phyloP scores from a whole-genome alignment of 257 asterid genomes.

The Thymus mandschuricus region DNA sequence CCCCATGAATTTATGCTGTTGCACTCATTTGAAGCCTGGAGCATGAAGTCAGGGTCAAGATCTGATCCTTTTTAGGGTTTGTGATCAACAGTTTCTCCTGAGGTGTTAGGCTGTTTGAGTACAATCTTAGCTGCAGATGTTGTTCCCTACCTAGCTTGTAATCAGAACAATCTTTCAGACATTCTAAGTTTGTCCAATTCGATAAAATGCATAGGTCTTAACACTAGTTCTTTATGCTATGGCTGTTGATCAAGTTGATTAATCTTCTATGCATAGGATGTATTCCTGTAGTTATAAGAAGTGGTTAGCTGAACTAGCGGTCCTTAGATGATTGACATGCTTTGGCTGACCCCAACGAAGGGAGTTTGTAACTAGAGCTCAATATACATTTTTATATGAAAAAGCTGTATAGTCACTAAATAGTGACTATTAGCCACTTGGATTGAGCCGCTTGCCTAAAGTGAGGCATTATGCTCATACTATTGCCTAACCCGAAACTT shows the following conservation, averaged over 20 bases:
- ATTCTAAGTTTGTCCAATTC: not conserved
- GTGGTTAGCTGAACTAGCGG: not conserved
- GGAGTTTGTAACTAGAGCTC: conserved; percentile 9
- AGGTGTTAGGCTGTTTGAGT: conserved; percentile 5
- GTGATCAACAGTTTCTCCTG: not conserved
- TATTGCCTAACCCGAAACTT: conserved; percentile 11
- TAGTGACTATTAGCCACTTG: conserved; percentile 13
- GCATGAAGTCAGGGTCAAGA: conserved; percentile 16
- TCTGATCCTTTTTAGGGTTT: conserved; percentile 4
- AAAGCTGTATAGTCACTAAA: not conserved
- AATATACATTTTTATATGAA: not conserved
- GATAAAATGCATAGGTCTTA: not conserved
- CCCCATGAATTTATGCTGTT: conserved; percentile 1
- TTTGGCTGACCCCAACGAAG: conserved; percentile 16
- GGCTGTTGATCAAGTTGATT: conserved; percentile 19
- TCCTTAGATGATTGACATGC: conserved; percentile 9
- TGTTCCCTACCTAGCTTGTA: conserved; percentile 2
- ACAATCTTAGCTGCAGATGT: not conserved
- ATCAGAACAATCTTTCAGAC: not conserved
- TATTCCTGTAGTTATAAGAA: not conserved
- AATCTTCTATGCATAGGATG: conserved; percentile 16
- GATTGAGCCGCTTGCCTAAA: not conserved
- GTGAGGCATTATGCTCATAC: not conserved
- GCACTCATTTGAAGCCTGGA: conserved; percentile 3
- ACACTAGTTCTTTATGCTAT: not conserved